These are phyloP conservation scores for Ensete glaucum DNA, from an alignment of 176 grass and related monocot genomes.

Conservation along the genomic window DNA sequence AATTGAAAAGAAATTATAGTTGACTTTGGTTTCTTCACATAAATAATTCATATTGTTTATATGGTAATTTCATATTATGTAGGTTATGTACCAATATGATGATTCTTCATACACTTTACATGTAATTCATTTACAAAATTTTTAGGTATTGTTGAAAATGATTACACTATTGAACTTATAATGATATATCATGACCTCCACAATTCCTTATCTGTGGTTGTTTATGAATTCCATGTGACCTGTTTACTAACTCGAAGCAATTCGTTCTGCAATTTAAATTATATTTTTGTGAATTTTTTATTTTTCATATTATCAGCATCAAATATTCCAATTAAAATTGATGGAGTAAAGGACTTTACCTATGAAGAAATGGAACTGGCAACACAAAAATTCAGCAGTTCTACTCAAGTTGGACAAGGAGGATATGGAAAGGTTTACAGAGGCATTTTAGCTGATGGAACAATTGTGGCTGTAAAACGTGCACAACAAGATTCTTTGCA, in stretches of 20 bases:
- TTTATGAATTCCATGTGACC: not conserved
- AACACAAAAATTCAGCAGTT: slow-evolving; percentile 42
- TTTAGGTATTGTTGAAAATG: not conserved
- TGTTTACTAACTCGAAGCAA: not conserved
- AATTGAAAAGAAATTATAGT: not conserved
- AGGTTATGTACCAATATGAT: not conserved
- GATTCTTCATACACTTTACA: not conserved
- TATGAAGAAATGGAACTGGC: slow-evolving; percentile 50
- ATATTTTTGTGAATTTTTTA: not conserved
- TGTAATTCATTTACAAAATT: not conserved
- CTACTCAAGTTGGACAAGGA: slow-evolving; percentile 52
- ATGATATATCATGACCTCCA: not conserved
- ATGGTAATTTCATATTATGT: not conserved
- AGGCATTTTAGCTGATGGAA: slow-evolving; percentile 56
- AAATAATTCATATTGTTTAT: not conserved
- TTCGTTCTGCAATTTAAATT: not conserved
- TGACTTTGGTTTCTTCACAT: not conserved
- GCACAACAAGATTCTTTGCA: slow-evolving; percentile 63
- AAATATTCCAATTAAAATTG: slow-evolving; percentile 55
- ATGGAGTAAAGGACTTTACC: slow-evolving; percentile 57
- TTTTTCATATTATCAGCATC: slow-evolving; percentile 20
- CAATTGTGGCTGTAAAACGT: slow-evolving; percentile 59
- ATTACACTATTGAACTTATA: not conserved
- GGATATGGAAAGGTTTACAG: slow-evolving; percentile 75
- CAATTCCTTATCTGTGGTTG: not conserved